A percentile compares a stretch with the other conserved stretches of the same genome.
Evolutionary conservation across 495 filamentous ascomycete genomes (phyloP).

Genomic region (Niebla homalea): DNA sequence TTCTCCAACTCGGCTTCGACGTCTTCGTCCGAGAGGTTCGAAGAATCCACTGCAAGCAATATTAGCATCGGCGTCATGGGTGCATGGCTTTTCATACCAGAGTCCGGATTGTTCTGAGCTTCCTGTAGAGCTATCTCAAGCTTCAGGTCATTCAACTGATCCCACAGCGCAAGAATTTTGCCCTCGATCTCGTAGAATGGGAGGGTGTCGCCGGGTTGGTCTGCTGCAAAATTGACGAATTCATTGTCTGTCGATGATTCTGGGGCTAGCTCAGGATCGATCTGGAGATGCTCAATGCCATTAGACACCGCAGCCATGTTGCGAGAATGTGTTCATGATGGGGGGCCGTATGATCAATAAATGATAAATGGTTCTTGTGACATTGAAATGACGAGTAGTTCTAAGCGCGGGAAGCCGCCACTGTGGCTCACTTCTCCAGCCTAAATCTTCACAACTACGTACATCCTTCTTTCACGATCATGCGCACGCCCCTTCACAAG

Average conservation of each 20-base stretch:
- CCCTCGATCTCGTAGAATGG: conserved; percentile 48
- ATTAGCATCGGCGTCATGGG: not conserved
- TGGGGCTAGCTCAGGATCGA: not conserved
- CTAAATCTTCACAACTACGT: not conserved
- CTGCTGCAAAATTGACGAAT: conserved; percentile 23
- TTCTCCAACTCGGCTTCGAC: conserved; percentile 36
- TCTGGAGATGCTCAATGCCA: not conserved
- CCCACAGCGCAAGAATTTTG: conserved; percentile 50
- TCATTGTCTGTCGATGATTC: not conserved
- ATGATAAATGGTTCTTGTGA: not conserved
- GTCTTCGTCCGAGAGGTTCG: conserved; percentile 26
- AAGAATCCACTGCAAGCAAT: conserved; percentile 20
- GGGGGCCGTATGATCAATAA: not conserved
- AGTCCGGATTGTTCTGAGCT: conserved; percentile 18
- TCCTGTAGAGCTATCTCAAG: conserved; percentile 55
- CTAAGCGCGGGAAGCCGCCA: not conserved
- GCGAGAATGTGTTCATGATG: not conserved
- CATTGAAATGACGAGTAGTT: not conserved
- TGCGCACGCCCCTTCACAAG: no score
- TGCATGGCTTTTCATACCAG: not conserved
- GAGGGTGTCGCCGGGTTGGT: conserved; percentile 34
- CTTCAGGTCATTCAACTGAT: conserved; percentile 53
- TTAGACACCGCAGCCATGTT: not conserved
- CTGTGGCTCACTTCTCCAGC: not conserved
- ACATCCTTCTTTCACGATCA: not conserved